Percentiles rank a stretch among this genome's conserved stretches.
phyloP scores from a whole-genome alignment of 148 eudicot genomes.

The Rhododendron vialii region DNA sequence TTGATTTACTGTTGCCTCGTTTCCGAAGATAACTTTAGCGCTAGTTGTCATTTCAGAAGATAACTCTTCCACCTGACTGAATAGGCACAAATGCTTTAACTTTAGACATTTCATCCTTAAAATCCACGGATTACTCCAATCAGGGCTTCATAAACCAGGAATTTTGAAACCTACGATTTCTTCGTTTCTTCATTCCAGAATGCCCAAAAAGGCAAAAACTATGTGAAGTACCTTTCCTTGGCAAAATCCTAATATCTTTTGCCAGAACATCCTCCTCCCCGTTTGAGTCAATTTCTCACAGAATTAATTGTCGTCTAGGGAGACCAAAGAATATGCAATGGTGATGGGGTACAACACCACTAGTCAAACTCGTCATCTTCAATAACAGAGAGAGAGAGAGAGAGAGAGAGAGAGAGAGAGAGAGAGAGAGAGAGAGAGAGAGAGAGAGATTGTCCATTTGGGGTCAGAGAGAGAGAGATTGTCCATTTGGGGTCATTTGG shows the following conservation, averaged over 20 bases:
- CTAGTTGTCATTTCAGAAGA: not conserved
- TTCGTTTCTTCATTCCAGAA: not conserved
- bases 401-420: no score
- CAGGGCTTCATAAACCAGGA: not conserved
- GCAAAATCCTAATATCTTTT: not conserved
- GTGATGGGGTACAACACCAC: no score
- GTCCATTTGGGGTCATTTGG: no score
- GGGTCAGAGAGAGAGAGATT: no score
- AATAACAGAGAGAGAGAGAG: no score
- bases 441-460: no score
- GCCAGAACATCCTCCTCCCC: not conserved
- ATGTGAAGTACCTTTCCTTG: not conserved
- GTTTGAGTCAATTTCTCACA: not conserved
- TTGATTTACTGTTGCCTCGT: not conserved
- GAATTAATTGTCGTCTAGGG: not conserved
- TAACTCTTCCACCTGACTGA: not conserved
- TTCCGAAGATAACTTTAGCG: not conserved
- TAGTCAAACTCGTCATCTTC: no score
- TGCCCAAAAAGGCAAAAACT: not conserved
- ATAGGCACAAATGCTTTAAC: not conserved
- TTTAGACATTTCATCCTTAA: not conserved
- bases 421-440: no score
- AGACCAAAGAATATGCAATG: no score
- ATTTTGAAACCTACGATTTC: not conserved
- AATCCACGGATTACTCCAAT: not conserved